A percentile compares a stretch with the other conserved stretches of the same genome.
These are phyloP conservation scores for Aureobasidium sp. DNA, from an alignment of 2,329 filamentous ascomycete species.

Conservation along the genomic window DNA sequence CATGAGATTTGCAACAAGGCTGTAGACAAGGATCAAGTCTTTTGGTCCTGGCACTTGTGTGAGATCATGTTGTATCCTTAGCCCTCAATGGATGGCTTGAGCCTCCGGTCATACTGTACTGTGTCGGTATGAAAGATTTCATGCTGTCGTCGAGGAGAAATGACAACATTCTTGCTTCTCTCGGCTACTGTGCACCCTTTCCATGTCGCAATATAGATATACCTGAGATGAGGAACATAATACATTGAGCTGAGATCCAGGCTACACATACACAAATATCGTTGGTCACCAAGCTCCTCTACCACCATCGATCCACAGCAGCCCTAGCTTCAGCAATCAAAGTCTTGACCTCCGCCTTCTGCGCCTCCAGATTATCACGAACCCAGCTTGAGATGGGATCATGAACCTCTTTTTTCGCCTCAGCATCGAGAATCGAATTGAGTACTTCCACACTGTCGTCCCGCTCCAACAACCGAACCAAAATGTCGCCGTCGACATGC, in stretches of 20 bases:
- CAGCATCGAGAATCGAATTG: constrained; percentile 18
- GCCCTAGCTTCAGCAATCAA: constrained; percentile 20
- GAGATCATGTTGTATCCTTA: no score
- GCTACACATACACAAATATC: not conserved
- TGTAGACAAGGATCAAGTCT: not conserved
- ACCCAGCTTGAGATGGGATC: constrained; percentile 27
- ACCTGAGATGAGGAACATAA: not conserved
- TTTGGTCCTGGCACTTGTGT: no score
- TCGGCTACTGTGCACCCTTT: not conserved
- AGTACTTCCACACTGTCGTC: constrained; percentile 24
- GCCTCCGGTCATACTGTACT: no score
- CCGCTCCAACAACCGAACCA: constrained; percentile 29
- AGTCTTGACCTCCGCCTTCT: constrained; percentile 21
- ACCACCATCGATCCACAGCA: constrained; percentile 19
- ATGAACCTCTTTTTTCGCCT: constrained; percentile 18
- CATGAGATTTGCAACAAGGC: not conserved
- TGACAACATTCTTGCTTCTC: not conserved
- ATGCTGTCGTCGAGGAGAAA: not conserved
- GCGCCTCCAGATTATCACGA: constrained; percentile 25
- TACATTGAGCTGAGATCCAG: not conserved
- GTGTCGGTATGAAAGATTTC: no score
- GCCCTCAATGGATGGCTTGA: no score
- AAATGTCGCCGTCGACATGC: constrained; percentile 38
- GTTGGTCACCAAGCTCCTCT: not conserved
- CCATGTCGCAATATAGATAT: not conserved